Evolutionary conservation across 108 stramenopile species (phyloP), one percentile per base, ranked within the genome.

Genomic region (Parmales sp.): DNA sequence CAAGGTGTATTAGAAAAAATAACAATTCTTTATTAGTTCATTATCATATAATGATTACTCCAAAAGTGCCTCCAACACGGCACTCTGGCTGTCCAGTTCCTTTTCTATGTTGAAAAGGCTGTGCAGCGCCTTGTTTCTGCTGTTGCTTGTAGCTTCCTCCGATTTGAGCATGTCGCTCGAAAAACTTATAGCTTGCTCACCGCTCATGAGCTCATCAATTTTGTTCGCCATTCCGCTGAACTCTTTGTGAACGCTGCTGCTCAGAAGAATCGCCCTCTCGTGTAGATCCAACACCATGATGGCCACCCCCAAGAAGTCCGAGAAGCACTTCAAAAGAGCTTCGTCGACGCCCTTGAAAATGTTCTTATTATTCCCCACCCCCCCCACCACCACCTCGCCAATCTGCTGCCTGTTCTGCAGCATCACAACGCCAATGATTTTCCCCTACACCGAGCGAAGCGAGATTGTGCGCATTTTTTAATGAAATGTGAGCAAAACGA

Each of bases 201-300:
- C 54, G 13, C 31, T 34, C 54, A 60, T 60, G 3, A 60, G 54
- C 54, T 60, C 54, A 18, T 60, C 54, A 6, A 60, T 60, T 20
- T 34, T 60, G 8, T 26, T 34, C 7, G 29, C 36, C 54, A 60
- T 60, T 23, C 54, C 54, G 6, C 13, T 11, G 0, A 60, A 60
- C 26, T 60, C n/a, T 2, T 11, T 20, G 4, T 60, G 54, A 4
- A 60, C 29, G 29, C 5, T 6, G 31, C n/a, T 34, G 8, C 31
- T 34, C 54, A 60, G 13, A 4, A 60, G 26, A 4, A 34, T 6
- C 29, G 54, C 54, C 54, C 54, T 60, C n/a, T 60, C 54, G n/a
- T 60, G 26, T 34, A 60, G 54, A 28, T 28, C 54, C 26, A 20
- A 28, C 6, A 34, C 3, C 31, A 34, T 11, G 6, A 60, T 2